Conservation (phyloP, 2,329 filamentous ascomycete genomes). For the Hypoxylon sp. region DNA sequence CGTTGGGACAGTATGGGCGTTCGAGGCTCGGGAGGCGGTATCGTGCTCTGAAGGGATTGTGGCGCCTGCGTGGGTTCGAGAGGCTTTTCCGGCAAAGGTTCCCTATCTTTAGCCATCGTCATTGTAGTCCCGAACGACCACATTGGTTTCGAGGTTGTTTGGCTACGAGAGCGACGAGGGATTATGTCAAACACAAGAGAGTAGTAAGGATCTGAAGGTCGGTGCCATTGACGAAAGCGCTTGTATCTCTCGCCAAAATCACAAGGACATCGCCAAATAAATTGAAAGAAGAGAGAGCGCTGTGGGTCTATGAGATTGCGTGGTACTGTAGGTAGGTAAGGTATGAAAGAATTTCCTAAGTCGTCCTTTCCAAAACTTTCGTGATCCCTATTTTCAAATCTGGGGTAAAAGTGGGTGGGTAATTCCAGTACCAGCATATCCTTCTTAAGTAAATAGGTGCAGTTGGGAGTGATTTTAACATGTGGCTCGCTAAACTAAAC, state of each 20-base stretch:
- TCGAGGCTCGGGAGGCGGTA: constrained; percentile 31
- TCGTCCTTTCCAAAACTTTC: constrained; percentile 6
- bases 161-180: constrained; percentile 3
- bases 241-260: neutral
- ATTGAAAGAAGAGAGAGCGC: constrained; percentile 1
- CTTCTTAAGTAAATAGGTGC: constrained; percentile 5
- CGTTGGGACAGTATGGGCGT: constrained; percentile 58
- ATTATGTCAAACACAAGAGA: neutral
- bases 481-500: too few relatives aligned
- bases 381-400: constrained; percentile 23
- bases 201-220: neutral
- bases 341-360: constrained; percentile 7
- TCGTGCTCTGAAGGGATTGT: constrained; percentile 27
- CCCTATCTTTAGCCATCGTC: constrained; percentile 51
- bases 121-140: constrained; percentile 54
- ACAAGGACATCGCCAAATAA: neutral
- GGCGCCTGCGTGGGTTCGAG: constrained; percentile 22
- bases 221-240: neutral
- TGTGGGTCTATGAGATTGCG: constrained; percentile 10
- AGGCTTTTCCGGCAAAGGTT: constrained; percentile 31
- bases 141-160: constrained; percentile 40
- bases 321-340: too few relatives aligned
- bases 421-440: constrained; percentile 7
- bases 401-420: constrained; percentile 30
- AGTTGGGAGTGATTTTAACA: too few relatives aligned